A percentile compares a stretch with the other conserved stretches of the same genome.
These are phyloP conservation scores for Paspalum notatum DNA, from an alignment of 176 grass and related monocot species.

Conservation along the genomic window DNA sequence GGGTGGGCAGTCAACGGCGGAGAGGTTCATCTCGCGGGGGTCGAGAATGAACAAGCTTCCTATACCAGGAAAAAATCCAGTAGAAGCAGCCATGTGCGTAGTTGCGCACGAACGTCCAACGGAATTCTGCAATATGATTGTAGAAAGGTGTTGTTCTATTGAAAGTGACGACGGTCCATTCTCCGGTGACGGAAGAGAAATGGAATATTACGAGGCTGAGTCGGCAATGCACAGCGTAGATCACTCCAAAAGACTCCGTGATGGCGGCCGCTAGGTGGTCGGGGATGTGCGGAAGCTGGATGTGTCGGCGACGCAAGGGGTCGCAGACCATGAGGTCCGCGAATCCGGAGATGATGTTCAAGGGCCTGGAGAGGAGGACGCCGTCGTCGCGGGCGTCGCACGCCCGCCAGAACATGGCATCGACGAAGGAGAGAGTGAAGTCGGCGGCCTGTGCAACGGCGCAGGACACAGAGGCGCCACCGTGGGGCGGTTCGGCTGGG, in stretches of 20 bases:
- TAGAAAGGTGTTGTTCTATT: not conserved
- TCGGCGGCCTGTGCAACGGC: not conserved
- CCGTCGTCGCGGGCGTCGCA: not conserved
- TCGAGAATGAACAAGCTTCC: slow-evolving; percentile 8
- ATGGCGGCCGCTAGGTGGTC: not conserved
- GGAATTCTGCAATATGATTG: not conserved
- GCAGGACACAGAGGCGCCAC: not conserved
- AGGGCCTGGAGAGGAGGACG: not conserved
- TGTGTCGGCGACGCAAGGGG: not conserved
- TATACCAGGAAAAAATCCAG: not conserved
- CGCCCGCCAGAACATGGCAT: not conserved
- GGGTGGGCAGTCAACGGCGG: not conserved
- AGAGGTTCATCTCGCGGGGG: slow-evolving; percentile 11
- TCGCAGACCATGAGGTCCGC: not conserved
- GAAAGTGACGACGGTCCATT: not conserved
- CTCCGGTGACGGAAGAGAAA: slow-evolving; percentile 15
- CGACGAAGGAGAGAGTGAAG: slow-evolving; percentile 7
- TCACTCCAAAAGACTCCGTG: not conserved
- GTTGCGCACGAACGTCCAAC: not conserved
- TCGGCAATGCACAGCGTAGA: not conserved
- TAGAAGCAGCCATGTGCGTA: not conserved
- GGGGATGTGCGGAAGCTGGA: slow-evolving; percentile 11
- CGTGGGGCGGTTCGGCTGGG: not conserved
- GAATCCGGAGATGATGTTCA: accelerated
- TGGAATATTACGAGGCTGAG: slow-evolving; percentile 16